Evolutionary conservation across 139 green algal species (phyloP).

Genomic region (Nannochloris sp.): DNA sequence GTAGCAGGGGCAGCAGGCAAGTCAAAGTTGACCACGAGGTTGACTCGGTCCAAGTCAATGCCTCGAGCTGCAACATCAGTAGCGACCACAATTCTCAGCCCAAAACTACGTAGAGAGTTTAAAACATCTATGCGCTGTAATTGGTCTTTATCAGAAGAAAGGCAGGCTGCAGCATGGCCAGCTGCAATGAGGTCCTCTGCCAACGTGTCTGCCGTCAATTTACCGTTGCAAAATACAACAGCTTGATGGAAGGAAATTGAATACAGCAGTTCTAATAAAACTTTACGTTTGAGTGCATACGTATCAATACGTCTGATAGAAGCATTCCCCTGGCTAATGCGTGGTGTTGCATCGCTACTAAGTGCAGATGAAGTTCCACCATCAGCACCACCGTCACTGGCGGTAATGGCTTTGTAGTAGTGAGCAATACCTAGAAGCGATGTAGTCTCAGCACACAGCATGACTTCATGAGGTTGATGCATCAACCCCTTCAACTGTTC

Average conservation of each 20-base stretch:
- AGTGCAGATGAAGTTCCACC: background rate
- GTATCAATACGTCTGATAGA: background rate
- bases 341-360: conserved; percentile 18
- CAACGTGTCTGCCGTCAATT: conserved; percentile 51
- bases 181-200: conserved; percentile 31
- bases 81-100: conserved; percentile 56
- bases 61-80: conserved; percentile 75
- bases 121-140: conserved; percentile 47
- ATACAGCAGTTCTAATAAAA: conserved; percentile 26
- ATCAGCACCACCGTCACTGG: background rate
- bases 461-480: conserved; percentile 37
- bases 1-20: conserved; percentile 48
- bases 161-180: conserved; percentile 52
- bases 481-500: conserved; percentile 40
- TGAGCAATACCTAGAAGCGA: conserved; percentile 55
- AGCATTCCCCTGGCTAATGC: background rate
- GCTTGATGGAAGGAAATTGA: conserved; percentile 61
- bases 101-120: conserved; percentile 49
- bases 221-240: conserved; percentile 68
- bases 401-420: conserved; percentile 44
- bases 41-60: conserved; percentile 74
- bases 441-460: conserved; percentile 41
- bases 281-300: conserved; percentile 34
- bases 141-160: conserved; percentile 55
- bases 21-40: conserved; percentile 74